Evolutionary conservation across 1,284 basidiomycete species (phyloP).

Genomic region (Phylloporus sp.): DNA sequence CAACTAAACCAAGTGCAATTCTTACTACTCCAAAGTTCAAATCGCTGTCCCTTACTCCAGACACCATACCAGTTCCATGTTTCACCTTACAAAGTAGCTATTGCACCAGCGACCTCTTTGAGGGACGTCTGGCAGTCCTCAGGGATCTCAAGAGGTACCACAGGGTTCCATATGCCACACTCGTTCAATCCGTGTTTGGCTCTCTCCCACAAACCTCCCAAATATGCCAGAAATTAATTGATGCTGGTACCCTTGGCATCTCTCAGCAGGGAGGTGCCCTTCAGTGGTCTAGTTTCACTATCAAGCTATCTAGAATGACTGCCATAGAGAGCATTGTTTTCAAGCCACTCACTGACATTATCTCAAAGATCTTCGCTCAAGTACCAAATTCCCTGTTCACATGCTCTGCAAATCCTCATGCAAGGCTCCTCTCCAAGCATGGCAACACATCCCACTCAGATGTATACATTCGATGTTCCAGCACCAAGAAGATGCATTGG

Average conservation of each 20-base stretch:
- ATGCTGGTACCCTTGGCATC: not conserved
- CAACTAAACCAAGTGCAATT: too few relatives aligned
- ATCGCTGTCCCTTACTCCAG: too few relatives aligned
- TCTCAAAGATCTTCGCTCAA: not conserved
- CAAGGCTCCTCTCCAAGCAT: not conserved
- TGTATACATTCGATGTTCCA: not conserved
- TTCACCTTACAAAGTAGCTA: not conserved
- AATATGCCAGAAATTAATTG: not conserved
- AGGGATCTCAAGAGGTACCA: not conserved
- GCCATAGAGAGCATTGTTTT: not conserved
- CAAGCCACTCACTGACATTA: not conserved
- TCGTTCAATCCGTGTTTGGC: not conserved
- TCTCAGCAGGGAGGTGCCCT: not conserved
- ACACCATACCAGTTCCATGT: too few relatives aligned
- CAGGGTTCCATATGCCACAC: not conserved
- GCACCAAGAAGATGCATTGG: constrained; percentile 4
- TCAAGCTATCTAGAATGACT: not conserved
- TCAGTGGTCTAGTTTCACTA: not conserved
- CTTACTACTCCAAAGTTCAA: too few relatives aligned
- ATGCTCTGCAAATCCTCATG: not conserved
- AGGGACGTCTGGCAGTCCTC: not conserved
- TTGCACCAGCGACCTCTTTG: not conserved
- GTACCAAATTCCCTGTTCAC: not conserved
- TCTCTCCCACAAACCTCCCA: not conserved
- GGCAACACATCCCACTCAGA: constrained; percentile 14